Percentiles rank a stretch among this genome's conserved stretches.
Conservation (phyloP, 371 early-diverging fungal genomes). For the Choanephora cucurbitarum region DNA sequence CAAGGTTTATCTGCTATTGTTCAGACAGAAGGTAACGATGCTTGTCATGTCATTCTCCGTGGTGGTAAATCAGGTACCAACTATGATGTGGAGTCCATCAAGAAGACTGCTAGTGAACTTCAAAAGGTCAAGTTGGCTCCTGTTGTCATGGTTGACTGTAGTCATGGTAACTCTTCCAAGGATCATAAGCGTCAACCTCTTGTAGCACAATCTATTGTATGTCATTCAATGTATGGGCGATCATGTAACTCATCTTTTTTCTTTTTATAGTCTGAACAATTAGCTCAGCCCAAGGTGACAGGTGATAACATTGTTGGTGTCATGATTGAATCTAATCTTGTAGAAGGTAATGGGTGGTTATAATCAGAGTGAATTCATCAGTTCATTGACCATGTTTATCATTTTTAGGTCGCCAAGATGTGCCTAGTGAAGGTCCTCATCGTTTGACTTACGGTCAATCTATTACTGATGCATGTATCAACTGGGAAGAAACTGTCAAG, state of each 20-base stretch:
- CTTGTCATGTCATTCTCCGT: conserved; percentile 87
- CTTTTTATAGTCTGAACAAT: conserved; percentile 35
- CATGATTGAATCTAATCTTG: conserved; percentile 84
- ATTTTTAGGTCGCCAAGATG: conserved; percentile 67
- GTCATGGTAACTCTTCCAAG: conserved; percentile 87
- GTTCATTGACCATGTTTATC: too few relatives aligned
- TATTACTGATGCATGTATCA: conserved; percentile 83
- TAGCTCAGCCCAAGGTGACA: conserved; percentile 42
- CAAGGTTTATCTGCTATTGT: conserved; percentile 93
- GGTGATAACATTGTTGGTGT: conserved; percentile 74
- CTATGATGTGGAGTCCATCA: conserved; percentile 74
- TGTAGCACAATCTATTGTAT: conserved; percentile 73
- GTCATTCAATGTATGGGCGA: background rate
- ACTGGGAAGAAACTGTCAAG: conserved; percentile 74
- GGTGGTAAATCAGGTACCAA: conserved; percentile 91
- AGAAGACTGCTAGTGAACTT: conserved; percentile 63
- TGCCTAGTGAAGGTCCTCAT: conserved; percentile 62
- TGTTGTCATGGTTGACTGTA: conserved; percentile 91
- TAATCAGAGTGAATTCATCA: too few relatives aligned
- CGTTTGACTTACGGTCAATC: conserved; percentile 70
- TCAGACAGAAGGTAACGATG: conserved; percentile 75
- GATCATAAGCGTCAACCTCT: conserved; percentile 78
- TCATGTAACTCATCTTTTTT: background rate
- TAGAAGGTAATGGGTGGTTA: conserved; percentile 52
- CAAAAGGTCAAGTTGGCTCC: conserved; percentile 62